Conservation (phyloP, 148 eudicot species). For the Fagopyrum esculentum region DNA sequence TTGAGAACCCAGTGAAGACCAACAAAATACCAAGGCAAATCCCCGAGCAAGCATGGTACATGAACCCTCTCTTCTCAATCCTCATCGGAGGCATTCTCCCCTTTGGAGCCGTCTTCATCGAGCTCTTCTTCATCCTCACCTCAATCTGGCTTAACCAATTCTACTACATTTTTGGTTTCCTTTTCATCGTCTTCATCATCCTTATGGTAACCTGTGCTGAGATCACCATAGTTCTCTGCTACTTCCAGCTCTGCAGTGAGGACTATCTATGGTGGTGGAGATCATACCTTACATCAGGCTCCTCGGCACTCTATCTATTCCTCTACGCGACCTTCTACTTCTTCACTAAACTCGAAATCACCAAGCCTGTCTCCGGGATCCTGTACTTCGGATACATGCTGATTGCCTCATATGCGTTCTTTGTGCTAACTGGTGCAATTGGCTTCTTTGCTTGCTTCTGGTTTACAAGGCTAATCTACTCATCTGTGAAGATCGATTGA, state of each 20-base stretch:
- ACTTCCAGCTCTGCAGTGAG: constrained; percentile 48
- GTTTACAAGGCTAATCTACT: constrained; percentile 45
- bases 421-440: constrained; percentile 38
- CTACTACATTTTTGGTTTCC: constrained; percentile 45
- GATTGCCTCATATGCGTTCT: constrained; percentile 40
- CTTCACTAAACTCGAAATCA: constrained; percentile 47
- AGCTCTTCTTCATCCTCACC: constrained; percentile 43
- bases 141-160: constrained; percentile 43
- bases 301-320: constrained; percentile 39
- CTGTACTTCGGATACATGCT: constrained; percentile 46
- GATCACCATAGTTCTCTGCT: constrained; percentile 41
- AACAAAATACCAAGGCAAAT: constrained; percentile 45
- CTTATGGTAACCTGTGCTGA: constrained; percentile 41
- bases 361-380: constrained; percentile 42
- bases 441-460: constrained; percentile 45
- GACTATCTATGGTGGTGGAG: constrained; percentile 54
- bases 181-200: constrained; percentile 37
- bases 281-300: constrained; percentile 41
- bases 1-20: constrained; percentile 39
- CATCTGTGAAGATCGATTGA: constrained; percentile 42
- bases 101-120: constrained; percentile 42
- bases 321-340: constrained; percentile 42
- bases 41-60: constrained; percentile 49
- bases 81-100: constrained; percentile 50
- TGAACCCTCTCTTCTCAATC: constrained; percentile 43